Evolutionary conservation across 2,329 filamentous ascomycete genomes (phyloP).

Genomic region (Paracoccidioides lutzii): DNA sequence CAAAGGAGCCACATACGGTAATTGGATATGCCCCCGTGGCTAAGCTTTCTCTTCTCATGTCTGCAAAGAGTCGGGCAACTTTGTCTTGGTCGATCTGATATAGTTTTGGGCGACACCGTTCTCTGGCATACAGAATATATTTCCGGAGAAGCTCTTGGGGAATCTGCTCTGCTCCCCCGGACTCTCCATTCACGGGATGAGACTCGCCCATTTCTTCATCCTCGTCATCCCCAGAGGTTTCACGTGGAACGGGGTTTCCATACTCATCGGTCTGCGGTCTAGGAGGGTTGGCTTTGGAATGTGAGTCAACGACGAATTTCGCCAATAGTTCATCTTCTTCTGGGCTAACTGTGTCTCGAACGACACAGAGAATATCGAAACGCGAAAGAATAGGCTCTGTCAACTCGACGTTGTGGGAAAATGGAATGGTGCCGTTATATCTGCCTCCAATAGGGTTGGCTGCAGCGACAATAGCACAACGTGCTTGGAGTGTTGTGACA

Average conservation of each 20-base stretch:
- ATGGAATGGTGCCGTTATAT: slow-evolving; percentile 92
- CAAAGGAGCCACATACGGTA: slow-evolving; percentile 47
- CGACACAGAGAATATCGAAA: slow-evolving; percentile 94
- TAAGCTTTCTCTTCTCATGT: slow-evolving; percentile 86
- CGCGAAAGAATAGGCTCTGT: slow-evolving; percentile 95
- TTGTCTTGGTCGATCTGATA: slow-evolving; percentile 99
- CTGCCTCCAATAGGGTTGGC: slow-evolving; percentile 93
- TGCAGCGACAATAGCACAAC: slow-evolving; percentile 90
- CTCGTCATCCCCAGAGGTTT: slow-evolving; percentile 39
- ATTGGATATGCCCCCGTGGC: slow-evolving; percentile 96
- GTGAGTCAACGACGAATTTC: slow-evolving; percentile 86
- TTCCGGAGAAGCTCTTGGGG: slow-evolving; percentile 84
- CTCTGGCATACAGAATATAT: slow-evolving; percentile 90
- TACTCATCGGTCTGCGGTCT: slow-evolving; percentile 38
- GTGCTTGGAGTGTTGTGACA: slow-evolving; percentile 88
- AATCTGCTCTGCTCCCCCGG: slow-evolving; percentile 56
- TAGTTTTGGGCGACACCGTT: slow-evolving; percentile 79
- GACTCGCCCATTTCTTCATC: slow-evolving; percentile 34
- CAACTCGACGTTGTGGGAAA: slow-evolving; percentile 89
- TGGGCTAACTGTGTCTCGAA: slow-evolving; percentile 88
- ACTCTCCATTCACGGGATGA: slow-evolving; percentile 34
- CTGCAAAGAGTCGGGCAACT: slow-evolving; percentile 80
- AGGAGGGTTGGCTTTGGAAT: slow-evolving; percentile 73
- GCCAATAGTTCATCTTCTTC: slow-evolving; percentile 84
- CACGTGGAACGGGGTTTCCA: slow-evolving; percentile 47